These are phyloP conservation scores for Dalbergia cultrata DNA, from an alignment of 306 rosid species.

Conservation along the genomic window DNA sequence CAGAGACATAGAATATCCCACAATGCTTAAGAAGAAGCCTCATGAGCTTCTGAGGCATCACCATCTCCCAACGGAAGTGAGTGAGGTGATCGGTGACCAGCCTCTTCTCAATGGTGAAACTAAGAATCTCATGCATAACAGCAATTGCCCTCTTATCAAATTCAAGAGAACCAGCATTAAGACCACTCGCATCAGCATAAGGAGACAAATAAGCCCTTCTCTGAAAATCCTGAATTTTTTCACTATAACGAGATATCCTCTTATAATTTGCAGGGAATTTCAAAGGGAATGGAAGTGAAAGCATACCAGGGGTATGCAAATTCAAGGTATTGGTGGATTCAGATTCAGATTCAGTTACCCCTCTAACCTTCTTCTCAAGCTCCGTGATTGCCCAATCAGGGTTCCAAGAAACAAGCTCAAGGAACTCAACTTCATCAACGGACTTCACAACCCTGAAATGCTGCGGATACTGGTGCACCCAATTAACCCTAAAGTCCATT, in stretches of 20 bases:
- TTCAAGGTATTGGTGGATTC: not conserved
- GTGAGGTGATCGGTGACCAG: constrained; percentile 91
- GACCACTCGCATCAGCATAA: constrained; percentile 80
- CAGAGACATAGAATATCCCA: constrained; percentile 89
- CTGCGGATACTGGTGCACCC: constrained; percentile 78
- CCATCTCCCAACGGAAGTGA: constrained; percentile 82
- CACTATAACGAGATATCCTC: constrained; percentile 63
- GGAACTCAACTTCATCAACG: constrained; percentile 65
- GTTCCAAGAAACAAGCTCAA: constrained; percentile 86
- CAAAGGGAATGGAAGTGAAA: constrained; percentile 66
- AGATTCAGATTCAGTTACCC: constrained; percentile 25
- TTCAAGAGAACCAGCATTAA: constrained; percentile 72
- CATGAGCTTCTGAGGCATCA: constrained; percentile 95
- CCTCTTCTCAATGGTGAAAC: constrained; percentile 86
- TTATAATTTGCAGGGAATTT: constrained; percentile 78
- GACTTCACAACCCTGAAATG: constrained; percentile 59
- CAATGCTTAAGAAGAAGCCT: constrained; percentile 85
- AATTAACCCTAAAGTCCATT: constrained; percentile 51
- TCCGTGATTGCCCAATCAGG: constrained; percentile 87
- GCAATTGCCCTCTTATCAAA: constrained; percentile 93
- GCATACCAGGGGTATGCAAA: constrained; percentile 42
- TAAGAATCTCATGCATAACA: constrained; percentile 87
- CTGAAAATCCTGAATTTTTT: constrained; percentile 77
- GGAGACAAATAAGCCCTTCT: constrained; percentile 82
- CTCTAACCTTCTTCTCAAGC: constrained; percentile 72